Evolutionary conservation across 306 rosid species (phyloP).

Genomic region (Arachis stenosperma): DNA sequence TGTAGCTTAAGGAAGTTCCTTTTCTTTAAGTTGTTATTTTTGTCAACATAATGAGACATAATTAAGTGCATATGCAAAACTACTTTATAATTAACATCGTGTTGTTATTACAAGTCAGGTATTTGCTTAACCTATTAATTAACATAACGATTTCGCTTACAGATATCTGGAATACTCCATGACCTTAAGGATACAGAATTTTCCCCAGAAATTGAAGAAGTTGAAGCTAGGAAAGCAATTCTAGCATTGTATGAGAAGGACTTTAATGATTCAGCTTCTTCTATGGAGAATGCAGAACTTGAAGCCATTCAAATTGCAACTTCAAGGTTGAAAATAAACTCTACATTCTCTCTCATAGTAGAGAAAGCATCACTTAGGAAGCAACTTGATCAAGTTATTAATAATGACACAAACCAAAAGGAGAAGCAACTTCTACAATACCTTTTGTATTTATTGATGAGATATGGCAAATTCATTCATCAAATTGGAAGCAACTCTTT

Average conservation of each 20-base stretch:
- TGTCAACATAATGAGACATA: too few species aligned
- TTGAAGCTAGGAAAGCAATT: constrained; percentile 55
- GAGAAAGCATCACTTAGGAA: constrained; percentile 53
- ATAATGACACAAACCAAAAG: constrained; percentile 16
- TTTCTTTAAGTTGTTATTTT: too few species aligned
- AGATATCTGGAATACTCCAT: constrained; percentile 55
- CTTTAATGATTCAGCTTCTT: constrained; percentile 32
- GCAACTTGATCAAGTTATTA: constrained; percentile 37
- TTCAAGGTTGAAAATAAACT: constrained; percentile 46
- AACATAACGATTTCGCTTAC: constrained; percentile 25
- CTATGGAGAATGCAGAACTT: constrained; percentile 44
- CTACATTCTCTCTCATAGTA: constrained; percentile 34
- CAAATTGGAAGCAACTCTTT: constrained; percentile 19
- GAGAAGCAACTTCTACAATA: constrained; percentile 49
- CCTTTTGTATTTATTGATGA: constrained; percentile 51
- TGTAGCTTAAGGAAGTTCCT: too few species aligned
- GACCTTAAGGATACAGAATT: constrained; percentile 53
- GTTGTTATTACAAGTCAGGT: background rate
- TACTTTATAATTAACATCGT: too few species aligned
- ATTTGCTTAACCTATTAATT: constrained; percentile 21
- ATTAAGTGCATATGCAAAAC: too few species aligned
- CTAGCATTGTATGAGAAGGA: constrained; percentile 45
- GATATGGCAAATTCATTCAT: constrained; percentile 41
- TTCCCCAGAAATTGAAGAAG: constrained; percentile 46
- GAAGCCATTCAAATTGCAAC: constrained; percentile 57